Base-by-base conservation (phyloP, 2,329 filamentous ascomycete genomes). In the Ilyonectria mors-panacis region DNA sequence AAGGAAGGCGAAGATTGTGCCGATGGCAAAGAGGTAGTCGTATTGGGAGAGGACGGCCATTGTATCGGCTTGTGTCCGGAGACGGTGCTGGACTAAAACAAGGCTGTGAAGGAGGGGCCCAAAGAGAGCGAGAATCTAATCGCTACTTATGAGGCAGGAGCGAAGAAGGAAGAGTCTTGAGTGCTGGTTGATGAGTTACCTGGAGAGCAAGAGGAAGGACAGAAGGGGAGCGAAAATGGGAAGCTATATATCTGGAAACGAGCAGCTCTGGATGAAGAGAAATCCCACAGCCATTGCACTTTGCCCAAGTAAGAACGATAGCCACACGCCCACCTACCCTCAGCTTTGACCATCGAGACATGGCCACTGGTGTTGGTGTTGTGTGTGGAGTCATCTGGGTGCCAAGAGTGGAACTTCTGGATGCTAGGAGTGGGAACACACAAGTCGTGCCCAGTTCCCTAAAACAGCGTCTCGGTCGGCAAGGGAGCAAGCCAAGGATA, bases 1-100 rank as follows among this genome's bases (percentile, higher is more conserved):
- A 45, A 92, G 86, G 76, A 89, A 88, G 66, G 89, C 88, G 78
- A 92, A 92, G 66, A 91, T 85, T 60, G 87, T 88, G 79, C 87
- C 89, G 60, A 91, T 85, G 73, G 87, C 89, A 70, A 91, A 88
- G 68, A 91, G 82, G 76, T 91, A 91, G 78, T 89, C 85, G 69
- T 86, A 91, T 73, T 91, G 84, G 65, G 83, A 81, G 59, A 78
- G 65, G 21, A 73, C 68, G 19, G 71, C 73, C 73, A 75, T 75
- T 68, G 68, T 65, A 55, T 39, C 55, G 13, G 23, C 26, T 9
- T 35, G 15, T 12, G 39, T 44, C 45, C 17, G 10, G 6, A 37
- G 44, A 50, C 23, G 21, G 15, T 9, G 12, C 30, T 12, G 8
- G 30, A 12, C 30, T 12, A 39, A 19, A 37, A 15, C 8, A 21